Evolutionary conservation across 139 green algal species (phyloP), one percentile per base, ranked within the genome.

Genomic region (Nannochloris sp.): DNA sequence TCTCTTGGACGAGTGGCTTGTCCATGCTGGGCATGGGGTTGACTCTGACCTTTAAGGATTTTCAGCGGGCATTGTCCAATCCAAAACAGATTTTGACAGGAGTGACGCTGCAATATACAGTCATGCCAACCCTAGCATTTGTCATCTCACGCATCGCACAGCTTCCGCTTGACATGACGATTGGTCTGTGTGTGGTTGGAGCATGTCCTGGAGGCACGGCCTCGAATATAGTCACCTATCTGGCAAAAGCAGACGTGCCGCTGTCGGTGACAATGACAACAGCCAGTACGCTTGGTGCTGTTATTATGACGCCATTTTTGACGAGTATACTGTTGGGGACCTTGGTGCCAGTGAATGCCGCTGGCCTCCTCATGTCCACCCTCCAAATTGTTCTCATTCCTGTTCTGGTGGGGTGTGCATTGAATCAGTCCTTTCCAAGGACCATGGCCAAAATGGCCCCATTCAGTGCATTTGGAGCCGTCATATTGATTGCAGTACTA

Each of bases 11-110:
- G 3, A 67, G 90, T n/a, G 77, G 72, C 0, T 4, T 74, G 5
- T 83, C 78, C 4, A 89, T 91, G 85, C 76, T 89, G 28, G 75
- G 71, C 31, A 89, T 91, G 84, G 85, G 85, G 4, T 74, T 87
- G 23, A 88, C 74, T 2, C 71, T 92, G 45, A 78, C 66, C 3
- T 43, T 81, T 25, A 49, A 77, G 49, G 77, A 83, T 44, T 77
- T 84, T 56, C 61, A 49, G 2, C 51, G 36, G 3, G 72, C 80
- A 37, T 67, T 83, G 29, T 40, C 50, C 2, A 28, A 36, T 45
- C 84, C 84, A 4, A 36, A 36, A 44, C 71, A 77, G 31, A 73
- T 92, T 25, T 33, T 71, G 3, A 67, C 48, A 10, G 69, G 69
- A 26, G 49, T 76, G 20, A 56, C 26, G 3, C 55, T 76, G 20